These are phyloP conservation scores for Eucalyptus urophylla DNA, from an alignment of 345 rosid genomes.

Conservation along the genomic window DNA sequence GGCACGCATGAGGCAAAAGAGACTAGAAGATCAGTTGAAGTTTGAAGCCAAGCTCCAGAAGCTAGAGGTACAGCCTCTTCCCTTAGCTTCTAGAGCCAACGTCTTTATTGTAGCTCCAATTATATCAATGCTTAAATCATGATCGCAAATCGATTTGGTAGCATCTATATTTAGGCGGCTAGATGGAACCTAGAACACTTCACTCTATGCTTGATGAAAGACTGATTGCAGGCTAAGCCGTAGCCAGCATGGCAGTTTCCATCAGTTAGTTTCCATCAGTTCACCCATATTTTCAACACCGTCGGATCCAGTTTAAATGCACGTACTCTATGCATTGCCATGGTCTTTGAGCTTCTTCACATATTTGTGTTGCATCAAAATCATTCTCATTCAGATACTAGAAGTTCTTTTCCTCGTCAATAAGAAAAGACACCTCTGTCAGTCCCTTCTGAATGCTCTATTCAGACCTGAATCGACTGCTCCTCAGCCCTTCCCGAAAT, in stretches of 20 bases:
- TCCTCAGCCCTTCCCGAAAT: neutral
- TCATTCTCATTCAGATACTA: neutral
- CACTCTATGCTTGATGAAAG: neutral
- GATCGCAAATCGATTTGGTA: neutral
- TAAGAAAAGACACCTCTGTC: neutral
- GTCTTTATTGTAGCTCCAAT: neutral
- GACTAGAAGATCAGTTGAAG: slow-evolving; percentile 56
- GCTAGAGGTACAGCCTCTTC: slow-evolving; percentile 31
- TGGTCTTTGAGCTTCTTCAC: neutral
- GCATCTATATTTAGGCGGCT: neutral
- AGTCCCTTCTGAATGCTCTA: neutral
- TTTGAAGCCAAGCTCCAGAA: slow-evolving; percentile 64
- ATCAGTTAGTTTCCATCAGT: neutral
- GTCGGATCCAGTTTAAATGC: neutral
- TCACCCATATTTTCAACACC: neutral
- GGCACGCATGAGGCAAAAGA: slow-evolving; percentile 57
- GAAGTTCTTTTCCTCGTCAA: neutral
- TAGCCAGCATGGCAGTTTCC: neutral
- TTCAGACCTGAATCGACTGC: neutral
- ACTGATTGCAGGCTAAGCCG: neutral
- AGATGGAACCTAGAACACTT: neutral
- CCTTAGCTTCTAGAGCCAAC: neutral
- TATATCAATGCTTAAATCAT: neutral
- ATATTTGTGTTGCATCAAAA: neutral
- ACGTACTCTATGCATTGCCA: neutral